These are phyloP conservation scores for Globisporangium carolinianum DNA, from an alignment of 352 stramenopile genomes.

Conservation along the genomic window DNA sequence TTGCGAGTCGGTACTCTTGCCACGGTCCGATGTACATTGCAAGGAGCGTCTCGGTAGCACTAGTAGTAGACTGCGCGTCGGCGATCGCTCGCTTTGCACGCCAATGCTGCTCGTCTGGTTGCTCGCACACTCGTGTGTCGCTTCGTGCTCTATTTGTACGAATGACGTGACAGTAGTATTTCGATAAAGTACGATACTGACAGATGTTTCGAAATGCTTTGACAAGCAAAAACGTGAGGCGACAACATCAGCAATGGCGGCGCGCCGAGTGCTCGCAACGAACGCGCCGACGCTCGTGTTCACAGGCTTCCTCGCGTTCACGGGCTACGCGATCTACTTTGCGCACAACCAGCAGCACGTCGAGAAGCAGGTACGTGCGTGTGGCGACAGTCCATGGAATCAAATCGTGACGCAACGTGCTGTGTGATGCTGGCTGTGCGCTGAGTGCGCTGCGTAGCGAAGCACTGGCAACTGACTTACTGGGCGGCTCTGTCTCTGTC, in stretches of 20 bases:
- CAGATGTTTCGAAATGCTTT: neutral
- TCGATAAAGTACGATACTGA: neutral
- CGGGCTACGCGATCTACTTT: slow-evolving; percentile 63
- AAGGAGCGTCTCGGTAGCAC: no score
- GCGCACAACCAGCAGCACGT: slow-evolving; percentile 69
- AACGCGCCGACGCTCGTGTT: slow-evolving; percentile 51
- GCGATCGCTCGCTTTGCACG: neutral
- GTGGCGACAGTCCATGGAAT: neutral
- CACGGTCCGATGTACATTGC: slow-evolving; percentile 80
- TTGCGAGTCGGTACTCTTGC: slow-evolving; percentile 81
- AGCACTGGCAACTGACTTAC: neutral
- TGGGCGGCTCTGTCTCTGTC: neutral
- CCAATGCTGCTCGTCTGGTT: neutral
- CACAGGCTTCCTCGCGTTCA: slow-evolving; percentile 26
- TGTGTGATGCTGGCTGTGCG: neutral
- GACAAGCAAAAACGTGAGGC: neutral
- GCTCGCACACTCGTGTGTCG: neutral
- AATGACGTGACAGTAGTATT: neutral
- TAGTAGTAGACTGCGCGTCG: neutral
- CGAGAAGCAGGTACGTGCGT: slow-evolving; percentile 55
- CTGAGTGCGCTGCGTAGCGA: neutral
- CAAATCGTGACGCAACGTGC: no score
- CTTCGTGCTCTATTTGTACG: neutral
- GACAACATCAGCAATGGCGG: slow-evolving; percentile 5
- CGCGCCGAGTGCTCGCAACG: slow-evolving; percentile 14